Evolutionary conservation across 2,329 filamentous ascomycete species (phyloP), one percentile per base, ranked within the genome.

Genomic region (Chalaropsis ovoidea): DNA sequence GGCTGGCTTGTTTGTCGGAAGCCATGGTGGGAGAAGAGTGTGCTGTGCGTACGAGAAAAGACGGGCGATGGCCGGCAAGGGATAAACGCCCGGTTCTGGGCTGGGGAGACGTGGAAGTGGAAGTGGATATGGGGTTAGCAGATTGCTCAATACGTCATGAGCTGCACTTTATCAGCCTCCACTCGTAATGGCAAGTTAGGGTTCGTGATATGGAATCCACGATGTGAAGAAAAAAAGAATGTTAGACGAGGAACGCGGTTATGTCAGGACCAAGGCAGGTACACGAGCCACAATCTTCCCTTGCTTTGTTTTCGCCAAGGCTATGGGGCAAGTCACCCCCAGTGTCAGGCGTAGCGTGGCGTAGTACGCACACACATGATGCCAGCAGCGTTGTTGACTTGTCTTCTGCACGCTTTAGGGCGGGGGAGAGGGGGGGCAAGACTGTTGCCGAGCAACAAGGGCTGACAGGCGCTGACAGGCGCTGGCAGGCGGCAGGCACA

Each of bases 1-100:
- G 83, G 68, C 82, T 84, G 67, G 76, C 17, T 13, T 61, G 60
- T 13, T 66, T 66, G 17, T 66, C 65, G n/a, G 60, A 43, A 24
- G 27, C 41, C 45, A 56, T 56, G 22, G 22, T 52, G 17, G 24
- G n/a, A 35, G 17, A 15, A 15, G 17, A 3, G 42, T 10, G 42
- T 13, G 42, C 31, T 31, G 31, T 31, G 31, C 6, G 31, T 41
- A 24, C 7, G 10, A 7, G 22, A 42, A 45, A n/a, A 62, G 19
- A 35, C 39, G 22, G 22, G 17, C 41, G 6, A 31, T 43, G 19
- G 19, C 11, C 60, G 58, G 39, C 39, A 24, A 41, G 58, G 31
- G 31, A 31, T 41, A 11, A 13, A 13, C 19, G n/a, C 13, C 19
- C 3, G 42, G 17, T 3, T 3, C 17, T 43, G 42, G 17, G 7